Base-by-base conservation (phyloP, 2,329 filamentous ascomycete genomes). In the Penicillium decumbens region DNA sequence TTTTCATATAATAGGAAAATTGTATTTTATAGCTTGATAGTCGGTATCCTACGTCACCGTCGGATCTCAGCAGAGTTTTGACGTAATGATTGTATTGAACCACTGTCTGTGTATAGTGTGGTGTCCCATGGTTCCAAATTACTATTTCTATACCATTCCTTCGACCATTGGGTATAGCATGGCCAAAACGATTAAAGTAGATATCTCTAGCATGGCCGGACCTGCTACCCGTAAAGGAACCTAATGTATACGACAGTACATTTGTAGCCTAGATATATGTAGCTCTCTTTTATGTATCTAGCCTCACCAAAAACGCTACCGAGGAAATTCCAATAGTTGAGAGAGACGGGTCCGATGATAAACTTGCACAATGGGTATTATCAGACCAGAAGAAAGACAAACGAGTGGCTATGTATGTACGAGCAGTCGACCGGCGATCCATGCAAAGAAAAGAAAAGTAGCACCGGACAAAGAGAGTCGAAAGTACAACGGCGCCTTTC, bases 371-470 rank as follows among this genome's bases (percentile, higher is more conserved):
- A 48, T 53, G 57, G 54, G 58, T 60, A 60, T 62, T 58, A 55
- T 47, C 52, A 59, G 54, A 49, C 42, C 41, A 41, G 49, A 42
- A 45, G 25, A 27, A 46, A 47, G 37, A 54, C 25, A 56, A 51
- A 50, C 40, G 53, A 58, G 54, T 58, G 50, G 48, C 37, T 52
- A 55, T 54, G 47, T 60, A 54, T 49, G 51, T 54, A 49, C 50
- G 42, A 47, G 55, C 50, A 57, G 59, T 65, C 63, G 62, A 57
- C 62, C 62, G 50, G 63, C 62, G 61, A 65, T 59, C 53, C 50
- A 60, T 60, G 55, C 44, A 51, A 58, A 50, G 45, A 46, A 49
- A 41, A 45, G 10, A 40, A 27, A 54, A 48, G 29, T 35, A 43
- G 20, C 43, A 39, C 37, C 43, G 32, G 24, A 45, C 20, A 52